Conservation (phyloP, 371 early-diverging fungal species). For the Mucor velutinosus region DNA sequence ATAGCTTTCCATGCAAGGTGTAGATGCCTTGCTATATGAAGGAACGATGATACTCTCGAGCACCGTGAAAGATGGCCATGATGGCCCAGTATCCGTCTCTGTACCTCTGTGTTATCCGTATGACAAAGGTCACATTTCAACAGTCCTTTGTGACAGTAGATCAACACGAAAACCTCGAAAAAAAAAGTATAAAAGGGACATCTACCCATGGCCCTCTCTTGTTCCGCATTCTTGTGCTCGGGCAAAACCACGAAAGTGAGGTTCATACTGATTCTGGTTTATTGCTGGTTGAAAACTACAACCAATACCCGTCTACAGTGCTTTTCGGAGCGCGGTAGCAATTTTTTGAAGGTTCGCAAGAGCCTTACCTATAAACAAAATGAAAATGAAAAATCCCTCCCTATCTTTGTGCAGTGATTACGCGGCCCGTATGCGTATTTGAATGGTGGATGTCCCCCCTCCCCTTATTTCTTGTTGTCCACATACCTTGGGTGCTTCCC, state of each 20-base stretch:
- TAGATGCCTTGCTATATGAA: too few species aligned
- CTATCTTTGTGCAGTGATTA: neutral
- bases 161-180: neutral
- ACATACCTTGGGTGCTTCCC: too few species aligned
- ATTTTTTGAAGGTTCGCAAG: slow-evolving; percentile 53
- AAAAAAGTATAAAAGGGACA: slow-evolving; percentile 39
- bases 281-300: slow-evolving; percentile 66
- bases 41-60: neutral
- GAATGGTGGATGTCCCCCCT: neutral
- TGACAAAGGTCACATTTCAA: neutral
- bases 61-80: too few species aligned
- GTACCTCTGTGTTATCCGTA: neutral
- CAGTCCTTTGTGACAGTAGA: slow-evolving; percentile 6
- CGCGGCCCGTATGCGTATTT: neutral
- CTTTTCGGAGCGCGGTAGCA: slow-evolving; percentile 47
- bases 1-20: too few species aligned
- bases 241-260: slow-evolving; percentile 63
- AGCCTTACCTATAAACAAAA: slow-evolving; percentile 29
- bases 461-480: neutral
- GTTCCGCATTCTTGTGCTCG: slow-evolving; percentile 57
- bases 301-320: slow-evolving; percentile 59
- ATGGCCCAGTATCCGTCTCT: too few species aligned
- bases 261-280: slow-evolving; percentile 59
- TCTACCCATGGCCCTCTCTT: slow-evolving; percentile 25
- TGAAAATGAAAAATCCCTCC: slow-evolving; percentile 26